These are phyloP conservation scores for Ophiostoma piceae DNA, from an alignment of 2,329 filamentous ascomycete genomes.

Conservation along the genomic window DNA sequence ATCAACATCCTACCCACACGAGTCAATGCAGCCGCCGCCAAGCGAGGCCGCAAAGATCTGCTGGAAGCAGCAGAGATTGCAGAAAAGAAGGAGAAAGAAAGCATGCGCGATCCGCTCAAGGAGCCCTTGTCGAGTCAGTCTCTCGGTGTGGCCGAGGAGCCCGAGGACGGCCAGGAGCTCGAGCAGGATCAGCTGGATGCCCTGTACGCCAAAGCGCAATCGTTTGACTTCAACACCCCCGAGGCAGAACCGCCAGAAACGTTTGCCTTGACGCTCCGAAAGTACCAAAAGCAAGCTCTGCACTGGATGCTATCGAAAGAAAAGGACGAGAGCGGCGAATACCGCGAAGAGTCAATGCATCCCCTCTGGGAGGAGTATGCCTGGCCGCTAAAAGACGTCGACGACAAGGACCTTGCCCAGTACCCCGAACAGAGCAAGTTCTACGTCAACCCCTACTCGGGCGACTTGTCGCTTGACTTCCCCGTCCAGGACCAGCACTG, in stretches of 20 bases:
- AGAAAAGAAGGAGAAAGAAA: conserved; percentile 64
- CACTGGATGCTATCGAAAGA: conserved; percentile 97
- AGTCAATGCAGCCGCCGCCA: conserved; percentile 67
- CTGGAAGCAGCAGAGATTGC: conserved; percentile 83
- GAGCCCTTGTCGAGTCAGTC: conserved; percentile 12
- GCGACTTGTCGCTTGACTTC: conserved; percentile 86
- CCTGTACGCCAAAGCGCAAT: conserved; percentile 91
- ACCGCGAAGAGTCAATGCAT: conserved; percentile 72
- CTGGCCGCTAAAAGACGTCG: conserved; percentile 83
- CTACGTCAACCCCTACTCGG: conserved; percentile 96
- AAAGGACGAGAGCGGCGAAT: conserved; percentile 61
- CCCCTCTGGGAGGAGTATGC: conserved; percentile 93
- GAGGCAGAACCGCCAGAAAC: conserved; percentile 75
- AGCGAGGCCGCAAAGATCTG: conserved; percentile 75
- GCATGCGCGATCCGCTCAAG: conserved; percentile 22
- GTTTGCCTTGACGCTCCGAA: conserved; percentile 77
- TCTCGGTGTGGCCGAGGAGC: conserved; percentile 48
- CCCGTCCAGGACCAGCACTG: conserved; percentile 93
- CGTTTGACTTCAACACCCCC: conserved; percentile 90
- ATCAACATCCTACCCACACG: conserved; percentile 74
- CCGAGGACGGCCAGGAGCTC: conserved; percentile 82
- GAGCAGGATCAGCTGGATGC: conserved; percentile 94
- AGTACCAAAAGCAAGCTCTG: conserved; percentile 91
- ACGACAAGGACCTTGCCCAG: conserved; percentile 67
- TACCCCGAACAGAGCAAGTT: conserved; percentile 67